These are phyloP conservation scores for Phyllosticta capitalensis DNA, from an alignment of 2,329 filamentous ascomycete species.

Conservation along the genomic window DNA sequence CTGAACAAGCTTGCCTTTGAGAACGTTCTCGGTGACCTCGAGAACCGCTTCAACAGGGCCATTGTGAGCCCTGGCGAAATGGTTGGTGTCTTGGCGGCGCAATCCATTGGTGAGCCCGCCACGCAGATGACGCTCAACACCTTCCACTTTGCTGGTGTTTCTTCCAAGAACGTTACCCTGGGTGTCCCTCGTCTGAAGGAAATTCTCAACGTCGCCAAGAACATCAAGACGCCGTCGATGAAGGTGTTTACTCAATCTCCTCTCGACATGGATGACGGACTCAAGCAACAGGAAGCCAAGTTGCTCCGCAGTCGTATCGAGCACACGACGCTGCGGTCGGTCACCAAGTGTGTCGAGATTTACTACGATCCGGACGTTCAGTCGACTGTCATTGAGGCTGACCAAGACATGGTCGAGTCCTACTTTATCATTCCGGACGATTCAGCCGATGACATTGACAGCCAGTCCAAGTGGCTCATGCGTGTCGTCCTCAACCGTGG, in stretches of 20 bases:
- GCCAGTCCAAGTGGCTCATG: slow-evolving; percentile 88
- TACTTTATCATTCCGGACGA: slow-evolving; percentile 94
- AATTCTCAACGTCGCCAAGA: slow-evolving; percentile 93
- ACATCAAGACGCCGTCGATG: slow-evolving; percentile 99
- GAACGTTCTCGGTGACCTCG: slow-evolving; percentile 82
- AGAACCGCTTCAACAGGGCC: slow-evolving; percentile 77
- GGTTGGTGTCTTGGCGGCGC: slow-evolving; percentile 94
- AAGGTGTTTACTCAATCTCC: slow-evolving; percentile 44
- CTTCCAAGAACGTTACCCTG: slow-evolving; percentile 97
- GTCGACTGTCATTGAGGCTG: slow-evolving; percentile 74
- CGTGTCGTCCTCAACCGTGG: slow-evolving; percentile 88
- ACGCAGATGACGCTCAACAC: slow-evolving; percentile 99
- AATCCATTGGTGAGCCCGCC: slow-evolving; percentile 96
- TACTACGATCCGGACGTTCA: slow-evolving; percentile 94
- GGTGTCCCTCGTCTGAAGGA: slow-evolving; percentile 99
- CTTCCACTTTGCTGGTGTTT: slow-evolving; percentile 99
- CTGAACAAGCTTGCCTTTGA: slow-evolving; percentile 88
- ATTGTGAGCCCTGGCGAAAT: slow-evolving; percentile 92
- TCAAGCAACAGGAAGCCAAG: slow-evolving; percentile 69
- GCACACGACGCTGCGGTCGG: slow-evolving; percentile 84
- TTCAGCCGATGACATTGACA: slow-evolving; percentile 49
- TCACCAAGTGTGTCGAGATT: slow-evolving; percentile 87
- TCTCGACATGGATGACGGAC: slow-evolving; percentile 50
- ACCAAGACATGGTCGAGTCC: slow-evolving; percentile 89
- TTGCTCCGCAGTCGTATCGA: slow-evolving; percentile 76